Conservation (phyloP, 768 basidiomycete species). For the Kwoniella sp. region DNA sequence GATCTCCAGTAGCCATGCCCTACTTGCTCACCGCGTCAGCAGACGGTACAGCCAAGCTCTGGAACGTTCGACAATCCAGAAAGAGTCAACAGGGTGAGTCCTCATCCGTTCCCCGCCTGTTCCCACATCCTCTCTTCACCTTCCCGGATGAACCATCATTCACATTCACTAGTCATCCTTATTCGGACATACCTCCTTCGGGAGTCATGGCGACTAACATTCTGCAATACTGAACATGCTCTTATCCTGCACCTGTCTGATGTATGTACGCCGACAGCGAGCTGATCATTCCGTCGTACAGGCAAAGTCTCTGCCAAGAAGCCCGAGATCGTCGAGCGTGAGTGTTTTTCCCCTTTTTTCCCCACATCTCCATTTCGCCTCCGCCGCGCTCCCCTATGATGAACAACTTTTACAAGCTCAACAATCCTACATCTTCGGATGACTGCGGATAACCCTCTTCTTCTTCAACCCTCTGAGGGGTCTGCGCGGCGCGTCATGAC, state of each 20-base stretch:
- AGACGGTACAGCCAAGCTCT: conserved; percentile 68
- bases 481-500: conserved; percentile 1
- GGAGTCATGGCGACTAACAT: conserved; percentile 39
- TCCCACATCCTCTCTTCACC: neutral
- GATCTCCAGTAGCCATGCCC: conserved; percentile 15
- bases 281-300: conserved; percentile 3
- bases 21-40: conserved; percentile 67
- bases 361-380: neutral
- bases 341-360: conserved; percentile 24
- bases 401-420: conserved; percentile 51
- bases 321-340: conserved; percentile 28
- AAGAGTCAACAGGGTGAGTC: conserved; percentile 58
- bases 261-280: conserved; percentile 4
- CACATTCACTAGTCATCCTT: conserved; percentile 44
- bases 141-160: conserved; percentile 42
- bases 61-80: conserved; percentile 62
- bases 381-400: conserved; percentile 32
- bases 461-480: conserved; percentile 49
- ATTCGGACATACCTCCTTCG: conserved; percentile 31
- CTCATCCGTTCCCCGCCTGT: conserved; percentile 1
- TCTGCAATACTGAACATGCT: conserved; percentile 49
- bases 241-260: neutral
- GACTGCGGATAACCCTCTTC: conserved; percentile 45
- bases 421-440: conserved; percentile 47
- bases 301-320: conserved; percentile 37